A percentile compares a stretch with the other conserved stretches of the same genome.
These are phyloP conservation scores for Heimioporus sp. DNA, from an alignment of 768 basidiomycete genomes.

Conservation along the genomic window DNA sequence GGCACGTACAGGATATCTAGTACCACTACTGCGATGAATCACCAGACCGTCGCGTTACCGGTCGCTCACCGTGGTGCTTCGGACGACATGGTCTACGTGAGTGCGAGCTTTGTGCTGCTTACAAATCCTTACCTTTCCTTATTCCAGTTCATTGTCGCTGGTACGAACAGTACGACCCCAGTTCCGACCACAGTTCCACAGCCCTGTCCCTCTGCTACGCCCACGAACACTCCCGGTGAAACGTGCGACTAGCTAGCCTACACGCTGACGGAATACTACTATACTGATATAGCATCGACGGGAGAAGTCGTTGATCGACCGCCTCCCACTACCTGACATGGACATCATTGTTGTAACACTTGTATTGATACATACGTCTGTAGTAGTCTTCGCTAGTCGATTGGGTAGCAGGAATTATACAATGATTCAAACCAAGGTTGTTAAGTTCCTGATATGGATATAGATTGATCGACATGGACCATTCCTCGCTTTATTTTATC, in stretches of 20 bases:
- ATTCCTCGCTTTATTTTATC: neutral
- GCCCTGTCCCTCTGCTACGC: slow-evolving; percentile 1
- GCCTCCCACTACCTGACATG: neutral
- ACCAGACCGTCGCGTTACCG: slow-evolving; percentile 38
- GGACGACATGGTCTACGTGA: slow-evolving; percentile 43
- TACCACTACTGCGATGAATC: slow-evolving; percentile 47
- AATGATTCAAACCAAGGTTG: neutral
- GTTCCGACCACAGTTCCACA: neutral
- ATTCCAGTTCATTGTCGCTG: slow-evolving; percentile 27
- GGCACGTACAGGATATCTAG: slow-evolving; percentile 49
- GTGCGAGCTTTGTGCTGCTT: slow-evolving; percentile 3
- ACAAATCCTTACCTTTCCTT: neutral
- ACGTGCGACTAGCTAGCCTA: slow-evolving; percentile 1
- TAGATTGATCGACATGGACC: slow-evolving; percentile 6
- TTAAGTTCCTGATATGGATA: slow-evolving; percentile 17
- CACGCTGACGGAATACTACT: neutral
- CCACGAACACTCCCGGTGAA: neutral
- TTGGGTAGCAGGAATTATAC: neutral
- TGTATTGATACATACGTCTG: slow-evolving; percentile 16
- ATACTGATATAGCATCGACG: neutral
- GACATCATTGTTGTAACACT: neutral
- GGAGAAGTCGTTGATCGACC: slow-evolving; percentile 15
- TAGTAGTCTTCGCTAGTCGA: neutral
- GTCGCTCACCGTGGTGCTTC: slow-evolving; percentile 39
- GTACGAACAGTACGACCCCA: slow-evolving; percentile 12